Evolutionary conservation across 768 basidiomycete species (phyloP).

Genomic region (Xanthoconium stramineum): DNA sequence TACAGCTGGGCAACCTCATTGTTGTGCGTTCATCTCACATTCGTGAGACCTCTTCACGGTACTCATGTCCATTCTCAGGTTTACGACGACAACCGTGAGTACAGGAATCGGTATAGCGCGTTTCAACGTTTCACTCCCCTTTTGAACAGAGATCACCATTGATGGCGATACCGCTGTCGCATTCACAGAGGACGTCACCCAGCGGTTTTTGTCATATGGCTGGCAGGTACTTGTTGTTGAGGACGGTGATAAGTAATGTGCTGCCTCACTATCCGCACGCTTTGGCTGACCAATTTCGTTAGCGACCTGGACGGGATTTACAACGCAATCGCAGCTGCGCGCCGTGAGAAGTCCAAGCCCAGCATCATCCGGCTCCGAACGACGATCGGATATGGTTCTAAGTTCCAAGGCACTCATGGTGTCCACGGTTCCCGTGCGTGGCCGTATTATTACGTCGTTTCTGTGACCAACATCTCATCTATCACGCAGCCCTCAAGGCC

Average conservation of each 20-base stretch:
- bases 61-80: constrained; percentile 45
- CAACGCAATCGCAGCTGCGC: constrained; percentile 74
- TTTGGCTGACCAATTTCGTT: constrained; percentile 8
- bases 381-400: constrained; percentile 93
- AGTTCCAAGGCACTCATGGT: constrained; percentile 89
- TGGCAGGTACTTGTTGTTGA: constrained; percentile 90
- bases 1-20: constrained; percentile 90
- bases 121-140: constrained; percentile 5
- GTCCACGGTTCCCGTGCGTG: constrained; percentile 90
- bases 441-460: not conserved
- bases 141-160: constrained; percentile 80
- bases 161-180: constrained; percentile 90
- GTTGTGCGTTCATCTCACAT: constrained; percentile 53
- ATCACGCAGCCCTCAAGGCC: constrained; percentile 72
- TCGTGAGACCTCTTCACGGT: constrained; percentile 6
- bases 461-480: constrained; percentile 6
- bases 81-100: constrained; percentile 93
- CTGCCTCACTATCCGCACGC: not conserved
- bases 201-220: constrained; percentile 86
- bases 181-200: constrained; percentile 91
- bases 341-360: constrained; percentile 75
- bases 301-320: constrained; percentile 78
- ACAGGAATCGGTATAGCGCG: not conserved
- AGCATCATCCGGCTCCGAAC: constrained; percentile 84
- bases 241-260: constrained; percentile 68